These are phyloP conservation scores for Mycena crocata DNA, from an alignment of 768 basidiomycete species.

Conservation along the genomic window DNA sequence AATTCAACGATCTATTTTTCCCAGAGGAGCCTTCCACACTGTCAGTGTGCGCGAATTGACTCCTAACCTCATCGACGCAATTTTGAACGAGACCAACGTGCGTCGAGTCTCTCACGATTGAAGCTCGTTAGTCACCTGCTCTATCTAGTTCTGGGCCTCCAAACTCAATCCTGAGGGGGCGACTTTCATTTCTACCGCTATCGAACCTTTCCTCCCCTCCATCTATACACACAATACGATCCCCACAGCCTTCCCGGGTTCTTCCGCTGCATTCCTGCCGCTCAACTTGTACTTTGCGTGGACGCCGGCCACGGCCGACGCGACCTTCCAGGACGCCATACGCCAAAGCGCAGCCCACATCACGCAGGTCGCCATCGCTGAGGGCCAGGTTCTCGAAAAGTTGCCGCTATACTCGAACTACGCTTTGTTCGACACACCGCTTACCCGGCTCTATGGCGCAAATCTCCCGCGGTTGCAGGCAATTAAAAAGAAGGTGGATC, in stretches of 20 bases:
- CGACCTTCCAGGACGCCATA: constrained; percentile 42
- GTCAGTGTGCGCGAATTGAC: constrained; percentile 54
- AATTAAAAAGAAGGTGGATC: constrained; percentile 53
- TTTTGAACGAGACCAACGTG: constrained; percentile 58
- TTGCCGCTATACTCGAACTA: constrained; percentile 59
- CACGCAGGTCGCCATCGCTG: constrained; percentile 32
- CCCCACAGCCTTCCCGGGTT: constrained; percentile 59
- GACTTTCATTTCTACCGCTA: constrained; percentile 56
- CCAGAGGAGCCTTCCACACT: constrained; percentile 52
- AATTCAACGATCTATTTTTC: neutral
- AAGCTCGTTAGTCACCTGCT: neutral
- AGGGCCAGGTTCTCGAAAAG: constrained; percentile 44
- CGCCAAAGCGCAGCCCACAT: constrained; percentile 40
- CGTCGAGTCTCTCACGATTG: constrained; percentile 8
- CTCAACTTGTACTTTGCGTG: constrained; percentile 43
- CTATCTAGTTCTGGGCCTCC: constrained; percentile 62
- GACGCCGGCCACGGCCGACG: constrained; percentile 33
- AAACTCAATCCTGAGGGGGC: constrained; percentile 43
- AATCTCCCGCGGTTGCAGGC: constrained; percentile 46
- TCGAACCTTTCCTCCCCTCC: constrained; percentile 62
- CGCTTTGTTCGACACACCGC: constrained; percentile 53
- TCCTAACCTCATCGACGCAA: constrained; percentile 49
- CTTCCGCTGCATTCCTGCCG: constrained; percentile 39
- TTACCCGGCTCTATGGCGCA: constrained; percentile 53
- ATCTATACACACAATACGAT: constrained; percentile 52